Conservation (phyloP, 2,329 filamentous ascomycete species). For the Xylariaceae sp. region DNA sequence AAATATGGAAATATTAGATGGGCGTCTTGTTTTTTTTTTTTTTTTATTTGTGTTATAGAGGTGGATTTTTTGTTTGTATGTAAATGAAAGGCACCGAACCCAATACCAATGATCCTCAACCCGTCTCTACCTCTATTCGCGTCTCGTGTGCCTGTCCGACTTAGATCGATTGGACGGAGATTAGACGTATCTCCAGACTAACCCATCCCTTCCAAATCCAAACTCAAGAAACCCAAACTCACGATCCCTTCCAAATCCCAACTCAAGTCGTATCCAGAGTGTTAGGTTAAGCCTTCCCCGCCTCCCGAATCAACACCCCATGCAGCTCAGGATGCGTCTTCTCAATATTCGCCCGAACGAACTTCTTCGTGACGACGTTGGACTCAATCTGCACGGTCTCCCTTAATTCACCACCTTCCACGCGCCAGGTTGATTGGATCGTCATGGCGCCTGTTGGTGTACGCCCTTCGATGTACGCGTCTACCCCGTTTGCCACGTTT, state of each 20-base stretch:
- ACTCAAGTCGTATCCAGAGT: too few relatives aligned
- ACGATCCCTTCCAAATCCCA: too few relatives aligned
- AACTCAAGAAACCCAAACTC: too few relatives aligned
- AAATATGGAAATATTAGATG: too few relatives aligned
- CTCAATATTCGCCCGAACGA: constrained; percentile 30
- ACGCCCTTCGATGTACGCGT: constrained; percentile 26
- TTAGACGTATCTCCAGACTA: too few relatives aligned
- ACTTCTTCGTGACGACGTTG: constrained; percentile 28
- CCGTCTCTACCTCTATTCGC: too few relatives aligned
- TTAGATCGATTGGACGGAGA: too few relatives aligned
- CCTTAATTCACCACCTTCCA: constrained; percentile 17
- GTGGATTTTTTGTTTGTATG: neutral
- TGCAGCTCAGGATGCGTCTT: constrained; percentile 27
- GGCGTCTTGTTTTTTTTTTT: neutral
- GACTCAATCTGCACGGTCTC: constrained; percentile 28
- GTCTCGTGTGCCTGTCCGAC: too few relatives aligned
- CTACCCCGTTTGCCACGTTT: constrained; percentile 25
- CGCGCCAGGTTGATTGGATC: constrained; percentile 21
- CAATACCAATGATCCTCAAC: too few relatives aligned
- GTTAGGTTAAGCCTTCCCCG: constrained; percentile 9
- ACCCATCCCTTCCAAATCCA: too few relatives aligned
- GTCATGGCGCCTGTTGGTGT: constrained; percentile 25
- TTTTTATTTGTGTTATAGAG: neutral
- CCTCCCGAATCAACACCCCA: constrained; percentile 19
- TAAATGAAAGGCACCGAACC: neutral